Evolutionary conservation across 2,329 filamentous ascomycete genomes (phyloP), one percentile per base, ranked within the genome.

Genomic region (Sclerotinia nivalis): DNA sequence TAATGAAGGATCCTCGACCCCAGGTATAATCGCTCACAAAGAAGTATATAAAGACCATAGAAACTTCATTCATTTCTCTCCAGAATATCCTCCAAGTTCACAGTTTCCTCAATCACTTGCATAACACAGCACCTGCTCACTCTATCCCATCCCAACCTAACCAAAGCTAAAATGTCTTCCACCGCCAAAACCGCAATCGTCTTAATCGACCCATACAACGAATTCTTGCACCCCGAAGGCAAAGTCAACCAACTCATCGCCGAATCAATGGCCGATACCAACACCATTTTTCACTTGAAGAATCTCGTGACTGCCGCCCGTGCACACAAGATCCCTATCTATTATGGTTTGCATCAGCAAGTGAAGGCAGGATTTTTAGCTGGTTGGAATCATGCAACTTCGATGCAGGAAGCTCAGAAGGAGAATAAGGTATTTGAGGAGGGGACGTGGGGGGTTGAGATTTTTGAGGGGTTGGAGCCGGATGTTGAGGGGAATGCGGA

Each of bases 261-360:
- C 13, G 74, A 74, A 52, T 75, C 75, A 37, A 72, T 78, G 56
- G 75, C 75, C 31, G 73, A 75, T n/a, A 78, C 73, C 12, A 69
- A 76, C 31, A 75, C 76, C 40, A 69, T 79, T 40, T 65, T 66
- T 1, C 75, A 79, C 66, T 71, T 79, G 1, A 71, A 74, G 34
- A 70, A 74, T 9, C 68, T 79, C 6, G 72, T 79, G 18, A 49
- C 62, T 7, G 72, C 71, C 2, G 78, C 77, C 2, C 72, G 75
- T 34, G 64, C 64, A 1, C 67, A 70, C 25, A 73, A 73, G 9
- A 78, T 80, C 22, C 77, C 79, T 0, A 76, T 80, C 69, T 80
- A 75, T 70, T 80, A 80, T 50, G 76, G 76, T n/a, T 72, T 80
- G 18, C 79, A 80, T 61, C 78, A 80, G 69, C 75, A 75, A 55